Evolutionary conservation across 768 basidiomycete genomes (phyloP), one percentile per base, ranked within the genome.

Genomic region (Boletales sp.): DNA sequence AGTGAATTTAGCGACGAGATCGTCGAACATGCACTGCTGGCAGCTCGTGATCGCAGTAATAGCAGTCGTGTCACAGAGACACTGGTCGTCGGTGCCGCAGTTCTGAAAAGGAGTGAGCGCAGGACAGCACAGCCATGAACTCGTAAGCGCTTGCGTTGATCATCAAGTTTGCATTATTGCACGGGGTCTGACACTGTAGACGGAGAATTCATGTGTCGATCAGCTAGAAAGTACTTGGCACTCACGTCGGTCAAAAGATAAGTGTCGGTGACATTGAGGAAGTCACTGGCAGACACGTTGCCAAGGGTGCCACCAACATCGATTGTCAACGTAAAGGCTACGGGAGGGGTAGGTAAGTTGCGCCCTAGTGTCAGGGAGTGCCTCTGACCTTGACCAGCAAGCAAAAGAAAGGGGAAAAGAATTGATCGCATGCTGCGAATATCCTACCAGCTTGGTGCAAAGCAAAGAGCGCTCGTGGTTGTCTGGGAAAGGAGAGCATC

Each of bases 11-110:
- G 60, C 58, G 54, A 90, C 75, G 24, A 87, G 68, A 49, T 70
- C 69, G 37, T 67, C 63, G 60, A 85, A 82, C 75, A 85, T 77
- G 72, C 87, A 90, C 58, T 83, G 80, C 64, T 90, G 77, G 68
- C 86, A 86, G 31, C 58, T 43, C 2, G 72, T 66, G 48, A 90
- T 65, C 1, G 68, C 55, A 1, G 63, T 49, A 30, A 80, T 72
- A 4, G 77, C 77, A 8, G 51, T 60, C 13, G 66, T 51, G 15
- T 51, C 58, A 72, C 87, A 90, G 21, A 86, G 72, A 62, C 87
- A 89, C 17, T 54, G 51, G 31, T 76, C 65, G 53, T 80, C 54
- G 10, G 52, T 69, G 15, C 63, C 62, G 65, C 86, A 87, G 19
- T 58, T 65, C 60, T 74, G 51, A 36, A 66, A 13, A 12, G 54